Evolutionary conservation across 2,329 filamentous ascomycete genomes (phyloP), one percentile per base, ranked within the genome.

Genomic region (Dothideomycetes sp.): DNA sequence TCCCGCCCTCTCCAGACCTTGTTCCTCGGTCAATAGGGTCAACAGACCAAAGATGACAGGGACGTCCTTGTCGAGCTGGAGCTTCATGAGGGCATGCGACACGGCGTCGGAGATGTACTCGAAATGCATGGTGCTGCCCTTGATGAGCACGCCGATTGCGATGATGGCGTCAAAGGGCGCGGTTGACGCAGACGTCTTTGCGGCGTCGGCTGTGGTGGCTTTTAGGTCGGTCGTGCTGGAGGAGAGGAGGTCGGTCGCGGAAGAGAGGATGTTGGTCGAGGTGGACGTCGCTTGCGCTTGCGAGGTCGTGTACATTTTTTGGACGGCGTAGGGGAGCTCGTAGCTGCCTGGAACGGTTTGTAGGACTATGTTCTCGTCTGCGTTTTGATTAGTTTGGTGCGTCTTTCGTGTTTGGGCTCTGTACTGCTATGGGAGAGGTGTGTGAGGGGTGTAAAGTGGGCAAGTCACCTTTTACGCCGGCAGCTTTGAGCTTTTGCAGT

Each of bases 51-150:
- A 94, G 43, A 96, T 76, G 44, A 98, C 82, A 22, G 91, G 91
- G 37, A 94, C 77, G 33, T 85, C 84, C 8, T 78, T 79, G 59
- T 98, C 89, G 40, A 96, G 70, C 62, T 94, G 87, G 43, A 96
- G 79, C 48, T 85, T 79, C 91, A 98, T 98, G 45, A 98, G 72
- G 5, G 86, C 91, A 46, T 94, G 85, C 42, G 79, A 86, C 5
- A 93, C 87, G 31, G 85, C 77, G 48, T 96, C 91, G 31, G 88
- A 75, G 53, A 98, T 98, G 67, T 98, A 96, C 66, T 98, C 91
- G 56, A 98, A 98, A 66, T 98, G 91, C 87, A 95, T 95, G 5
- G 91, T 96, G 65, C 94, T 84, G 60, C 91, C 91, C 70, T 98
- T 98, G 68, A 98, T 95, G 45, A 98, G 76, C 41, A 94, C 88